A percentile compares a stretch with the other conserved stretches of the same genome.
Conservation (phyloP, 2,329 filamentous ascomycete species). For the Mariannaea sp. region DNA sequence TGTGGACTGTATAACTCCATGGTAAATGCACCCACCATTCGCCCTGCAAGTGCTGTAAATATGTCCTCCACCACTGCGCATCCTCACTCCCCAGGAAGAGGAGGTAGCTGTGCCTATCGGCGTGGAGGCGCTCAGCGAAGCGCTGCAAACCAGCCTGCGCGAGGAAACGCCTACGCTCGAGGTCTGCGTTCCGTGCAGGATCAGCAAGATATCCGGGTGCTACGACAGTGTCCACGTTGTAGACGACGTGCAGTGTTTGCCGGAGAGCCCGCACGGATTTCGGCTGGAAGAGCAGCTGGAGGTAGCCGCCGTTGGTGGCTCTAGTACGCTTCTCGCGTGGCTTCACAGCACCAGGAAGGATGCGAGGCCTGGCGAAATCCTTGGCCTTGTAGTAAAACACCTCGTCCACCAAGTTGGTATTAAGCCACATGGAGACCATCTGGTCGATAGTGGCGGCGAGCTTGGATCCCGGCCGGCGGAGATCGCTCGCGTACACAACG, state of each 20-base stretch:
- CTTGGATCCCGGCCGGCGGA: slow-evolving; percentile 1
- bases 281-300: slow-evolving; percentile 9
- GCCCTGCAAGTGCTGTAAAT: slow-evolving; percentile 9
- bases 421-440: slow-evolving; percentile 20
- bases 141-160: slow-evolving; percentile 3
- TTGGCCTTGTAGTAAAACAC: slow-evolving; percentile 18
- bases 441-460: slow-evolving; percentile 14
- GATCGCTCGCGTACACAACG: slow-evolving; percentile 16
- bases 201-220: slow-evolving; percentile 6
- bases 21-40: slow-evolving; percentile 14
- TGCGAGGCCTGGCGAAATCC: slow-evolving; percentile 9
- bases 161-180: slow-evolving; percentile 4
- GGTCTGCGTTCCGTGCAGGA: slow-evolving; percentile 5
- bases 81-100: slow-evolving; percentile 16
- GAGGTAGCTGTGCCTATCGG: slow-evolving; percentile 9
- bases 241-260: slow-evolving; percentile 15
- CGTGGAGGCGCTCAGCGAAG: slow-evolving; percentile 6
- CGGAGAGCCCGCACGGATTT: slow-evolving; percentile 7
- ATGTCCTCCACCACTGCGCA: slow-evolving; percentile 16
- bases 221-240: slow-evolving; percentile 9
- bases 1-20: slow-evolving; percentile 17
- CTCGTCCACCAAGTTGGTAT: slow-evolving; percentile 17
- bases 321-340: slow-evolving; percentile 1
- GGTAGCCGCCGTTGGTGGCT: slow-evolving; percentile 1
- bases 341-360: slow-evolving; percentile 5